phyloP scores from a whole-genome alignment of 2,329 filamentous ascomycete genomes.

The Aspergillus viridinutans region DNA sequence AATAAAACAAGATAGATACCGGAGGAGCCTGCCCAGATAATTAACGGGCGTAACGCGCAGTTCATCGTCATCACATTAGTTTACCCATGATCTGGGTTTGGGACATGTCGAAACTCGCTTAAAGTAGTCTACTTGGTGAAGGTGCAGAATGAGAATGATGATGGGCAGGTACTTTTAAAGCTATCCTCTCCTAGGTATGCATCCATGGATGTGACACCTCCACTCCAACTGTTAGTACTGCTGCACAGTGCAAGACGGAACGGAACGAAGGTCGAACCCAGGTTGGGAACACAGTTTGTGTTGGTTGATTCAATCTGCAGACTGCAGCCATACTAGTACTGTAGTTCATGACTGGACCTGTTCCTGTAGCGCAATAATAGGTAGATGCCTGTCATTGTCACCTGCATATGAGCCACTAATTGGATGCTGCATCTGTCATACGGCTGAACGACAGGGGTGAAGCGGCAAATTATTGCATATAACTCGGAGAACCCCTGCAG shows the following conservation, averaged over 20 bases:
- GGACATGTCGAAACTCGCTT: no score
- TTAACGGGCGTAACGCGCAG: no score
- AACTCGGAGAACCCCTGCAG: not conserved
- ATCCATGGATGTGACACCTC: not conserved
- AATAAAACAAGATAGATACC: not conserved
- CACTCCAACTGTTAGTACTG: not conserved
- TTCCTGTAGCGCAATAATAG: no score
- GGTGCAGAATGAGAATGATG: no score
- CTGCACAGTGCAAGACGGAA: conserved; percentile 1
- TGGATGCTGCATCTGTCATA: conserved; percentile 1
- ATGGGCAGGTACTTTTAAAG: not conserved
- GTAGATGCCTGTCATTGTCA: not conserved
- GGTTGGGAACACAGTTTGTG: not conserved
- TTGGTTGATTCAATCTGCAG: not conserved
- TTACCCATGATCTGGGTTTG: no score
- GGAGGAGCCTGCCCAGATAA: no score
- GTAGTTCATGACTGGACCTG: no score
- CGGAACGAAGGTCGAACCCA: not conserved
- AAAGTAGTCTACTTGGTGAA: no score
- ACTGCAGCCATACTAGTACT: not conserved
- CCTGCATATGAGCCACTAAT: conserved; percentile 3
- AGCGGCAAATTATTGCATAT: not conserved
- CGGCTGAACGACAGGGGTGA: not conserved
- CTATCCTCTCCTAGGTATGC: not conserved
- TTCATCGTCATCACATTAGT: no score